These are phyloP conservation scores for Cyberlindnera euphorbiae DNA, from an alignment of 805 yeast genomes.

Conservation along the genomic window DNA sequence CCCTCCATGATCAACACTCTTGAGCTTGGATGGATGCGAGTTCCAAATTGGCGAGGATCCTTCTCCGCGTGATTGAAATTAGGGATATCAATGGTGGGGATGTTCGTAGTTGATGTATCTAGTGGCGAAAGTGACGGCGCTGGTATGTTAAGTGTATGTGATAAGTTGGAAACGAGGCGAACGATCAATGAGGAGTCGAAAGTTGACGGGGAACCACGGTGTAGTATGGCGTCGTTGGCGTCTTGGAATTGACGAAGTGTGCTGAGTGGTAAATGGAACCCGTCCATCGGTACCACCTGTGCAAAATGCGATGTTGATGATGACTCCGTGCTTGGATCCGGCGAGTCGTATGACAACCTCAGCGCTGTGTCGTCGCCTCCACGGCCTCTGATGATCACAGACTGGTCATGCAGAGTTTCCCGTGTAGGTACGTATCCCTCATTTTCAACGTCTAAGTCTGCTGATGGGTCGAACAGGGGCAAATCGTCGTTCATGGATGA, in stretches of 20 bases:
- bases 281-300: constrained; percentile 65
- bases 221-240: constrained; percentile 48
- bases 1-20: constrained; percentile 72
- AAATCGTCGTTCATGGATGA: constrained; percentile 6
- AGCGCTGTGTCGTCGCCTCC: constrained; percentile 25
- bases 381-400: constrained; percentile 19
- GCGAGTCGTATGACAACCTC: constrained; percentile 8
- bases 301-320: constrained; percentile 28
- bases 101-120: constrained; percentile 10
- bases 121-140: constrained; percentile 7
- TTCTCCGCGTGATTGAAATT: constrained; percentile 70
- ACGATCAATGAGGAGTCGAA: constrained; percentile 47
- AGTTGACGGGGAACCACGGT: constrained; percentile 85
- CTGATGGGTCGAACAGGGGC: constrained; percentile 8
- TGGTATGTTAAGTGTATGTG: constrained; percentile 13
- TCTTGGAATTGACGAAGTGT: constrained; percentile 47
- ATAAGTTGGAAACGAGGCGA: constrained; percentile 10
- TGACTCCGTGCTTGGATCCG: neutral
- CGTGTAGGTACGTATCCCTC: constrained; percentile 12
- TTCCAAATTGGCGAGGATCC: constrained; percentile 63
- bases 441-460: constrained; percentile 16
- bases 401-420: neutral
- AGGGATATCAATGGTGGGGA: constrained; percentile 47
- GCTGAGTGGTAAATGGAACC: constrained; percentile 59
- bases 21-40: constrained; percentile 39